These are phyloP conservation scores for Hymenotorrendiella dingleyae DNA, from an alignment of 2,329 filamentous ascomycete genomes.

Conservation along the genomic window DNA sequence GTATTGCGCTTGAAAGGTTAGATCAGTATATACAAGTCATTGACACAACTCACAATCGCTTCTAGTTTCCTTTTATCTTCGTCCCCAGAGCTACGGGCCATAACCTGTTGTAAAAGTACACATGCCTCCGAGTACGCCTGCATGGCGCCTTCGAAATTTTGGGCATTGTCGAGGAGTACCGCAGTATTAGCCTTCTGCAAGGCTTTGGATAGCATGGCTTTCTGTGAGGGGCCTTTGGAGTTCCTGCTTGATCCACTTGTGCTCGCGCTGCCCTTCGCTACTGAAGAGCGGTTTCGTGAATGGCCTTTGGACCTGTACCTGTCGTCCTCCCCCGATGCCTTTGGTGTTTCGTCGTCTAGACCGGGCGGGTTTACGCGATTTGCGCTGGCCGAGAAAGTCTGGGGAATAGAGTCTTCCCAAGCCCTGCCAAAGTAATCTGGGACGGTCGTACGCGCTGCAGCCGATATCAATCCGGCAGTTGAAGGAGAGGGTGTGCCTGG, in stretches of 20 bases:
- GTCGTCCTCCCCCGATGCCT: conserved; percentile 11
- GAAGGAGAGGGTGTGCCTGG: conserved; percentile 28
- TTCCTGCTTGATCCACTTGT: conserved; percentile 30
- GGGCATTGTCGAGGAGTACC: conserved; percentile 90
- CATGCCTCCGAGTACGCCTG: conserved; percentile 91
- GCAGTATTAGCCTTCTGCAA: conserved; percentile 94
- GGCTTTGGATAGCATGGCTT: conserved; percentile 93
- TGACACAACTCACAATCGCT: conserved; percentile 67
- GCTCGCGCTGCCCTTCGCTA: conserved; percentile 40
- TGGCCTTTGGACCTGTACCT: conserved; percentile 30
- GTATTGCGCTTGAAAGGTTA: conserved; percentile 62
- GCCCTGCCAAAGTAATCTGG: conserved; percentile 29
- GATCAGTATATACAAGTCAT: conserved; percentile 3
- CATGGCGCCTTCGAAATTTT: conserved; percentile 87
- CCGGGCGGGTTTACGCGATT: conserved; percentile 10
- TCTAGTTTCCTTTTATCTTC: conserved; percentile 89
- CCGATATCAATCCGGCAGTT: conserved; percentile 29
- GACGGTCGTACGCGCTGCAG: conserved; percentile 25
- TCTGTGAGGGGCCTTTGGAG: conserved; percentile 62
- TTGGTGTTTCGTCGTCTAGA: conserved; percentile 7
- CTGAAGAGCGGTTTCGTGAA: conserved; percentile 41
- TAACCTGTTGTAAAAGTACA: conserved; percentile 77
- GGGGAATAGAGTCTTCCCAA: conserved; percentile 25
- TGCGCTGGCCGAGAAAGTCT: conserved; percentile 19
- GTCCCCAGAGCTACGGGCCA: conserved; percentile 74